Base-by-base conservation (phyloP, 257 asterid species). In the Rhazya stricta region DNA sequence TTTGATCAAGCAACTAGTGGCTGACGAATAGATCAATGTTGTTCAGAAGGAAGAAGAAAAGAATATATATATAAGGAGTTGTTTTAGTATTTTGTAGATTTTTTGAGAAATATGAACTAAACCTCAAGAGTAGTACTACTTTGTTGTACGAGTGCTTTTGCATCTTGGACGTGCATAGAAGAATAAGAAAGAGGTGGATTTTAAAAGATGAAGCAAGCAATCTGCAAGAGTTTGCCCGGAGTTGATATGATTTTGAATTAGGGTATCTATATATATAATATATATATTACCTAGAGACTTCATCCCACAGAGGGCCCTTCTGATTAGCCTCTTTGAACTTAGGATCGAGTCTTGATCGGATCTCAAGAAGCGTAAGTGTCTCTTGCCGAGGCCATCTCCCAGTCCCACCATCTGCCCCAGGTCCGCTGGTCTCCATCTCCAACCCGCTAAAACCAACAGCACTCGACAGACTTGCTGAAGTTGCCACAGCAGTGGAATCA, bases 341-440 rank as follows among this genome's bases (percentile, higher is more conserved):
- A 67, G 85, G 73, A 84, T 95, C 98, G 46, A 95, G 94, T 76
- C 89, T 85, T 72, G 99, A 92, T 81, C 99, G 86, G 86, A 95
- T 89, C 82, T 95, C 98, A n/a, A 95, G 97, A n/a, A 95, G 99
- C 5, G 91, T 88, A 15, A 95, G 94, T 18, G 99, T 95, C 78
- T 95, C 99, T 77, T 95, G 99, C 78, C 98, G 84, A 42, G 98
- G 98, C 99, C 99, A 95, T 76, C 99, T 82, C 79, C 91, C 98
- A 9, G 86, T 82, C 43, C 96, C 97, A 10, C 74, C 81, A 39
- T 79, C 90, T 39, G 83, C 86, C n/a, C 82, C 81, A 19, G 79
- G 60, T 0, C 87, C 91, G 56, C 67, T 77, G 27, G 68, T 83
- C 13, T 84, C 88, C 72, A 79, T 76, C 43, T 87, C 91, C 50